Evolutionary conservation across 768 basidiomycete species (phyloP), one percentile per base, ranked within the genome.

Genomic region (Porphyrellus cyaneotinctus): DNA sequence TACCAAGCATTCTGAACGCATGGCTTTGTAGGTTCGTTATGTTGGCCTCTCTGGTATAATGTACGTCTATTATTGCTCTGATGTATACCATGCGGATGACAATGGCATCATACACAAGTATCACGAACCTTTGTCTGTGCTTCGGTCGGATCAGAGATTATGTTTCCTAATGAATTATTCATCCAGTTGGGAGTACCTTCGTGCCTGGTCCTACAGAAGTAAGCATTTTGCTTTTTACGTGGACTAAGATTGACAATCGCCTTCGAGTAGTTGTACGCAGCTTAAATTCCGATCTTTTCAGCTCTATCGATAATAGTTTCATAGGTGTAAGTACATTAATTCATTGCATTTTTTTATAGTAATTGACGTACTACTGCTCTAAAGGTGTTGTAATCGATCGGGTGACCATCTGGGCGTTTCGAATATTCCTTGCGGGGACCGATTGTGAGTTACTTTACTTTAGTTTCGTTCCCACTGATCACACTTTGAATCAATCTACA

Each of bases 311-410:
- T 41, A 18, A 53, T 5, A 2, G 1, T 18, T 20, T 15, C 2
- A 43, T 30, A 60, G 59, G 30, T 60, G 59, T 60, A 32, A 53
- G 59, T 14, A n/a, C n/a, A 6, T 6, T 18, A 2, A 31, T 23
- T 14, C 2, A 8, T 14, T 8, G 6, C 11, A 9, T 6, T 18
- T 8, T 5, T 2, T 4, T 3, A 13, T n/a, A 12, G 4, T 12
- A 11, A 2, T 7, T 28, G 15, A 42, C 15, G 4, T 15, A 38
- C 6, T 10, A 7, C 12, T 28, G 1, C 9, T 47, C 18, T n/a
- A 7, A 43, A 59, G 59, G 59, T 24, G 60, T 24, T 20, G 18
- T 18, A 9, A 4, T 51, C 0, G 23, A 43, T 39, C 17, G 50
- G 4, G 17, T 33, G 2, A 14, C 17, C 20, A 18, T 14, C 28